Base-by-base conservation (phyloP, 2,329 filamentous ascomycete species). In the Parascedosporium putredinis region DNA sequence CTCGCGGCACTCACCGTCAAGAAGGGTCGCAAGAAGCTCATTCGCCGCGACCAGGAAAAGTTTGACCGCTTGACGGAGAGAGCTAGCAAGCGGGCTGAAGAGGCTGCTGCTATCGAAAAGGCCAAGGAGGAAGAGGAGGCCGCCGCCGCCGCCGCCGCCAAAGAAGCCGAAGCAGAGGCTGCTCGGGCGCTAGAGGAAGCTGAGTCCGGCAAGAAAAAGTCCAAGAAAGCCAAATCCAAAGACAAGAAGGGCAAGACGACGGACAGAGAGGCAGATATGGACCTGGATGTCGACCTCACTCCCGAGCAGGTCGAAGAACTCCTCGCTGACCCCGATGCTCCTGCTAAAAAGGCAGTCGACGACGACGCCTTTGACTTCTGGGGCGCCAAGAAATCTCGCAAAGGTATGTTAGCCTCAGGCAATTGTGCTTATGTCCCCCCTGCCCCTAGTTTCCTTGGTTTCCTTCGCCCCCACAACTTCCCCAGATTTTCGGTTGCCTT, bases 281-380 rank as follows among this genome's bases (percentile, higher is more conserved):
- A 51, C 51, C 22, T 51, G 33, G 22, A 53, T 16, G 14, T 52
- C 22, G 63, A 71, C 23, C 62, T 72, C 49, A 67, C 64, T 9
- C 58, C 66, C 9, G 68, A 71, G 29, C 63, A 73, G 50, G 60
- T 73, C 24, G 69, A 72, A 47, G 68, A 71, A 55, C 60, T 73
- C 16, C 59, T 73, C 29, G 58, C 62, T 5, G 47, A 49, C n/a
- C 22, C 23, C 14, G 16, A 34, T 23, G 56, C 58, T 5, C 57
- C 59, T 38, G 58, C 62, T 44, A 61, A 62, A 18, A 22, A 47
- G 50, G 56, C 56, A n/a, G n/a, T n/a, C 42, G 62, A 67, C 50
- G 58, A 57, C 38, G 68, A 73, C 51, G 61, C 73, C 0, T 81
- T 80, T 61, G 71, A 71, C 56, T 79, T 80, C 65, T 81, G 77